Percentiles rank a stretch among this genome's conserved stretches.
Conservation (phyloP, 163 green algal genomes). For the Prototheca cutis region DNA sequence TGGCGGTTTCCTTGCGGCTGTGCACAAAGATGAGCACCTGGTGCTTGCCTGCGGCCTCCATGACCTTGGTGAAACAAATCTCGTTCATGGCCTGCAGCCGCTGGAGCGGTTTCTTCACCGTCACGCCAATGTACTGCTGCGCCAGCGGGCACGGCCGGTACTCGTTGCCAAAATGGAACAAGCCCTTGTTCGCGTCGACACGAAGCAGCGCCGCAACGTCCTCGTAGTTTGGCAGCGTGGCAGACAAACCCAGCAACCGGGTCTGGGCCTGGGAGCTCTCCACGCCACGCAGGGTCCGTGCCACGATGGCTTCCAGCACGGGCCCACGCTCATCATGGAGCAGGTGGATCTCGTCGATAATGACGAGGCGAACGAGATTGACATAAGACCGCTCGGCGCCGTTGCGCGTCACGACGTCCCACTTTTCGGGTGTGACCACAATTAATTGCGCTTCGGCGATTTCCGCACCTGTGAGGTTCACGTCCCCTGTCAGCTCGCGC, state of each 20-base stretch:
- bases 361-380: conserved; percentile 68
- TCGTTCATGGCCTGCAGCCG: conserved; percentile 97
- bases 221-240: conserved; percentile 85
- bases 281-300: conserved; percentile 71
- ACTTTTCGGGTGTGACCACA: conserved; percentile 97
- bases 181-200: conserved; percentile 78
- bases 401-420: conserved; percentile 98
- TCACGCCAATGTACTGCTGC: conserved; percentile 94
- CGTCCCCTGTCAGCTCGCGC: conserved; percentile 92
- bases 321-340: conserved; percentile 82
- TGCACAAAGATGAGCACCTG: conserved; percentile 97
- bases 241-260: conserved; percentile 89
- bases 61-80: conserved; percentile 95
- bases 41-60: conserved; percentile 65
- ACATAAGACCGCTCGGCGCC: conserved; percentile 47
- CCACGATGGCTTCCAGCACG: conserved; percentile 90
- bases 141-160: conserved; percentile 82
- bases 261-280: conserved; percentile 47
- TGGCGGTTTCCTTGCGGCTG: conserved; percentile 93
- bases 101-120: conserved; percentile 94
- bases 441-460: conserved; percentile 97
- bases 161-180: conserved; percentile 93
- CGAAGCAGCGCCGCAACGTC: conserved; percentile 78
- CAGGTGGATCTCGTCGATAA: conserved; percentile 98
- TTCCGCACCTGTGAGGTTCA: conserved; percentile 92